Conservation (phyloP, 129 eudicot species). For the Artemisia annua region DNA sequence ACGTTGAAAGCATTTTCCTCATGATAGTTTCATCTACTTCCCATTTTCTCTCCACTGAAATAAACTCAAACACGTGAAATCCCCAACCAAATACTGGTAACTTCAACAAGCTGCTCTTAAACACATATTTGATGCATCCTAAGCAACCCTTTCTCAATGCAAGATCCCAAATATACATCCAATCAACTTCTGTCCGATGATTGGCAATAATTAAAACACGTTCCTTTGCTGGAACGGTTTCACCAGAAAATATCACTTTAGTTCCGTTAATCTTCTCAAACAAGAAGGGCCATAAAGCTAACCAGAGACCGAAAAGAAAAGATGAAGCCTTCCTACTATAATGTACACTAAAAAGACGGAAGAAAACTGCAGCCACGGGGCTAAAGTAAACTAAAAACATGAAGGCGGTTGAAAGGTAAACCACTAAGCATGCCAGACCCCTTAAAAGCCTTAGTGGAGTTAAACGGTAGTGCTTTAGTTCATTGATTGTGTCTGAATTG, state of each 20-base stretch:
- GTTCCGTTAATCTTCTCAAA: constrained; percentile 82
- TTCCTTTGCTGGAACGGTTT: constrained; percentile 59
- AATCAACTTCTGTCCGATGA: constrained; percentile 93
- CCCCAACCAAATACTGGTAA: constrained; percentile 87
- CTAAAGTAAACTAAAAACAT: constrained; percentile 68
- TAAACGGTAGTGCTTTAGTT: constrained; percentile 49
- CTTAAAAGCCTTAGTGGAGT: constrained; percentile 68
- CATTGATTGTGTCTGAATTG: constrained; percentile 31
- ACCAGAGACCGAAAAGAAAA: constrained; percentile 67
- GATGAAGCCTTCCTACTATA: constrained; percentile 59
- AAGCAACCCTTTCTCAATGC: constrained; percentile 77
- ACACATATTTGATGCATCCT: constrained; percentile 74
- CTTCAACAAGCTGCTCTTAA: constrained; percentile 86
- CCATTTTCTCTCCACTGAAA: constrained; percentile 90
- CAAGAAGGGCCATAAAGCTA: constrained; percentile 85
- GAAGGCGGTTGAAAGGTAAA: constrained; percentile 73
- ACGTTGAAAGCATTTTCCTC: constrained; percentile 58
- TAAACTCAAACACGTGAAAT: constrained; percentile 79
- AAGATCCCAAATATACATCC: constrained; percentile 95
- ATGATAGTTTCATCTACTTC: constrained; percentile 67
- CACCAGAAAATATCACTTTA: constrained; percentile 77
- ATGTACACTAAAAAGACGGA: constrained; percentile 64
- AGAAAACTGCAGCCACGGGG: constrained; percentile 41
- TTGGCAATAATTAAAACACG: constrained; percentile 78
- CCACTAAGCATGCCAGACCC: constrained; percentile 65